Conservation (phyloP, 768 basidiomycete genomes). For the Suillus discolor region DNA sequence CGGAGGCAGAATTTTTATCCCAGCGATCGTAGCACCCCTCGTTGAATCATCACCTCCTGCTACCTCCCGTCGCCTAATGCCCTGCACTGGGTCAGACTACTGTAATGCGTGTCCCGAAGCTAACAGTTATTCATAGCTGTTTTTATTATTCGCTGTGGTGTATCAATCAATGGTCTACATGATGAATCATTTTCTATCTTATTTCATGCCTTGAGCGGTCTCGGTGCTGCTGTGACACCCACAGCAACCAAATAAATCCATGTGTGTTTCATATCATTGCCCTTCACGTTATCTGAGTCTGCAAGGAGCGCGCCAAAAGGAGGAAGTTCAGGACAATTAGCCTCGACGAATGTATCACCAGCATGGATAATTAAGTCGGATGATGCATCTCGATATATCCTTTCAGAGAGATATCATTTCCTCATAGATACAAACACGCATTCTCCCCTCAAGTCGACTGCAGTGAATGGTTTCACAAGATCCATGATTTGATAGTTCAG, state of each 20-base stretch:
- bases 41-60: background rate
- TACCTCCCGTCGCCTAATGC: background rate
- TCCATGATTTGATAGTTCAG: background rate
- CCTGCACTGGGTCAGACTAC: background rate
- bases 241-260: background rate
- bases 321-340: background rate
- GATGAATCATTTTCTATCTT: background rate
- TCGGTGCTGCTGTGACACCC: background rate
- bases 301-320: background rate
- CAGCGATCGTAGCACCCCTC: background rate
- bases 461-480: background rate
- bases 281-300: background rate
- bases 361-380: background rate
- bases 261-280: background rate
- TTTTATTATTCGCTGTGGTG: background rate
- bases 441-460: background rate
- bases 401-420: background rate
- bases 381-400: background rate
- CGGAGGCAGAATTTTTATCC: background rate
- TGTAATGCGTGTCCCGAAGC: background rate
- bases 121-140: background rate
- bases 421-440: background rate
- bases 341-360: background rate
- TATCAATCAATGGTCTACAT: background rate
- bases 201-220: background rate